A percentile compares a stretch with the other conserved stretches of the same genome.
Conservation (phyloP, 129 eudicot genomes). For the carrot (Daucus carota) region DH1_v3.0 NC_030388.2:32541001-32541500, state of each 20-base stretch:
- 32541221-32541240: background rate
- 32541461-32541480: background rate
- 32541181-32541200: background rate
- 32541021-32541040: background rate
- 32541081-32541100: background rate
- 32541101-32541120: no score
- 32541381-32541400: background rate
- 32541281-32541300: background rate
- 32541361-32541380: constrained; percentile 10
- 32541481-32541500: background rate
- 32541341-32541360: constrained; percentile 12
- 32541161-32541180: background rate
- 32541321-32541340: background rate
- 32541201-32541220: background rate
- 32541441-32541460: background rate
- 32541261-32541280: background rate
- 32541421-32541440: background rate
- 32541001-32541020: background rate
- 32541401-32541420: background rate
- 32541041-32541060: background rate
- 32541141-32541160: no score
- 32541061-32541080: background rate
- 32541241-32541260: background rate
- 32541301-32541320: constrained; percentile 3
- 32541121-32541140: no score